Evolutionary conservation across 2,329 filamentous ascomycete species (phyloP), one percentile per base, ranked within the genome.

Genomic region (Penicillium expansum): DNA sequence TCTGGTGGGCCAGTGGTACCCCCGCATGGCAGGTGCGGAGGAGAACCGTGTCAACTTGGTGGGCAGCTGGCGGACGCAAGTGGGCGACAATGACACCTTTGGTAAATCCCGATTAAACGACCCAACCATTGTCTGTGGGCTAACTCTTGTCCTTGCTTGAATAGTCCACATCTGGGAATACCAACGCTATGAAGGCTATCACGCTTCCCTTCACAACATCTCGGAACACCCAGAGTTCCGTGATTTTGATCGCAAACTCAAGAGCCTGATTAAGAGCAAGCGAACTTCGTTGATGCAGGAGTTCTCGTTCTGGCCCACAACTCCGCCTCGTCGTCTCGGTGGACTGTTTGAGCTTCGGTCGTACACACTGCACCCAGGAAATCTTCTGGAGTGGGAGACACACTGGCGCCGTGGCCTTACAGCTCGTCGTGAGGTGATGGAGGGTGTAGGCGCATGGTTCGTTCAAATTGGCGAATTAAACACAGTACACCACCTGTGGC

Each of bases 81-180:
- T 99, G 50, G 94, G 94, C 60, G 93, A 99, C 69, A 95, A 91
- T 73, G 92, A 99, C 71, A 97, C 92, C 0, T 99, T 99, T 77
- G 86, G 92, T 96, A 83, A 58, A 20, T 39, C 29, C 41, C 33
- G 14, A 43, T 27, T 20, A 8, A 53, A 13, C 24, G 11, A 29
- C 22, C 39, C 10, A 14, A 16, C 5, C 3, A 4, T 43, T 16
- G 30, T 29, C 41, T 37, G 37, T 24, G 45, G 18, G 20, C 62
- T 49, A 63, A 64, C 72, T 77, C 16, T 50, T 16, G 69, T 76
- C 52, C n/a, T 24, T 48, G 18, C 38, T 48, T n/a, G 27, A 32
- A 51, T 67, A 97, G 94, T 99, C 49, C 94, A 99, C 74, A 99
- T 99, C 70, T 99, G 94, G 94, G 94, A 99, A 76, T 99, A 99